A percentile compares a stretch with the other conserved stretches of the same genome.
phyloP scores from a whole-genome alignment of 257 asterid genomes.

The Echites panduratus region DNA sequence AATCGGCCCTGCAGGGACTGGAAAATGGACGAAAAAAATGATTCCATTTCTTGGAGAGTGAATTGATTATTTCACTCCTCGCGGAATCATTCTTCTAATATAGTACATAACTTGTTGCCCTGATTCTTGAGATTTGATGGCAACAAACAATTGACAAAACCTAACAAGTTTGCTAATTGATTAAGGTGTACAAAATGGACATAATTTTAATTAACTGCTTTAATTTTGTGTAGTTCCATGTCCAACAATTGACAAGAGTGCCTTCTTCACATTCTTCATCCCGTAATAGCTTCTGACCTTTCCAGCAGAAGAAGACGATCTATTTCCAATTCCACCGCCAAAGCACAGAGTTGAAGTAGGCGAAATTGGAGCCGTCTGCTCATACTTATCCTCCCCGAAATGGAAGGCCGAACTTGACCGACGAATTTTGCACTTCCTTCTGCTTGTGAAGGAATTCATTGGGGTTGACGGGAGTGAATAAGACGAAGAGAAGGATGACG shows the following conservation, averaged over 20 bases:
- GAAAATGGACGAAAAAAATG: too few relatives aligned
- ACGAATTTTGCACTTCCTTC: not conserved
- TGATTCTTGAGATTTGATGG: not conserved
- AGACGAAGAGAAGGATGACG: conserved; percentile 24
- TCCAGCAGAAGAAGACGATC: conserved; percentile 13
- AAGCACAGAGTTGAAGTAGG: conserved; percentile 38
- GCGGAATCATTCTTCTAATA: too few relatives aligned
- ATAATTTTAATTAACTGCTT: too few relatives aligned
- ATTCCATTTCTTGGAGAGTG: too few relatives aligned
- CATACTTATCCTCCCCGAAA: conserved; percentile 22
- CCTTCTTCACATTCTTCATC: conserved; percentile 39
- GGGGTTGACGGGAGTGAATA: conserved; percentile 40
- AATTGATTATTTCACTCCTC: conserved; percentile 10
- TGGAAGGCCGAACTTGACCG: conserved; percentile 24
- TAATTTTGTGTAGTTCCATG: conserved; percentile 9
- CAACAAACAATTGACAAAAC: not conserved
- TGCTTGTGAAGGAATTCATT: not conserved
- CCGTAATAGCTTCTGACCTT: conserved; percentile 19
- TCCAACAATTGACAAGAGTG: conserved; percentile 29
- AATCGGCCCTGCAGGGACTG: too few relatives aligned
- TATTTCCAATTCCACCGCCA: conserved; percentile 17
- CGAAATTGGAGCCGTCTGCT: conserved; percentile 6
- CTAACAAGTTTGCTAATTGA: too few relatives aligned
- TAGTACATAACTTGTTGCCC: too few relatives aligned
- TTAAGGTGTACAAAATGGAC: not conserved